A percentile compares a stretch with the other conserved stretches of the same genome.
phyloP scores from a whole-genome alignment of 2,329 filamentous ascomycete species.

The Gaeumannomyces tritici region DNA sequence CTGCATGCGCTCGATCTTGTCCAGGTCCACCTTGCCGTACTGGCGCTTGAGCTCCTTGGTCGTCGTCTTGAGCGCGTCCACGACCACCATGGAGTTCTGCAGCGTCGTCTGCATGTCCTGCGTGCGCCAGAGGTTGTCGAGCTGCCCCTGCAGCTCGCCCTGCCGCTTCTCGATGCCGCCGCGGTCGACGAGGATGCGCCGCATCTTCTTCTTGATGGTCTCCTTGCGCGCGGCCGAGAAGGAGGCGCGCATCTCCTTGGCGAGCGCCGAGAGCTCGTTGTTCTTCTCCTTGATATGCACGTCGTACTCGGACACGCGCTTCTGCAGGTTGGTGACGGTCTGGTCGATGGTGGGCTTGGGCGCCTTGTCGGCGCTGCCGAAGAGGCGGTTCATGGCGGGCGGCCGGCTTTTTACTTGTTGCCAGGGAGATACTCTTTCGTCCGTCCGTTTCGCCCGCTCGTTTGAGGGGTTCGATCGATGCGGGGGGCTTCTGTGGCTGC shows the following conservation, averaged over 20 bases:
- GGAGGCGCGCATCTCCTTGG: conserved; percentile 72
- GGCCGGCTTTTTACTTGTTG: too few species aligned
- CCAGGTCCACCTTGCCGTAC: conserved; percentile 94
- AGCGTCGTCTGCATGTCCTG: conserved; percentile 98
- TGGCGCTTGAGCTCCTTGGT: conserved; percentile 88
- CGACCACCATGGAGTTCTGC: conserved; percentile 96
- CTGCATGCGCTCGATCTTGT: conserved; percentile 95
- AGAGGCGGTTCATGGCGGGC: conserved; percentile 84
- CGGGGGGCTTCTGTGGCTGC: neutral
- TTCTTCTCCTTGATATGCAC: conserved; percentile 91
- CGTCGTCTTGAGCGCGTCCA: conserved; percentile 94
- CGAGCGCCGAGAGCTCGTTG: conserved; percentile 72
- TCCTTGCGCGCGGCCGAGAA: neutral
- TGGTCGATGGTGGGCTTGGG: conserved; percentile 82
- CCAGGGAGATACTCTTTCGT: too few species aligned
- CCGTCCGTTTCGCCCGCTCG: too few species aligned
- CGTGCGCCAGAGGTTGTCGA: conserved; percentile 99
- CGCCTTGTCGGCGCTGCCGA: conserved; percentile 65
- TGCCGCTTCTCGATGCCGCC: conserved; percentile 92
- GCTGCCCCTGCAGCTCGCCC: conserved; percentile 86
- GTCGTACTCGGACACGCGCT: conserved; percentile 76
- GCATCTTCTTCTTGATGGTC: conserved; percentile 76
- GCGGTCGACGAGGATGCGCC: conserved; percentile 86
- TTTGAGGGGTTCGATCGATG: too few species aligned
- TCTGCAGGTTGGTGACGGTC: conserved; percentile 80